Evolutionary conservation across 257 asterid genomes (phyloP), one percentile per base, ranked within the genome.

Genomic region (Scutellaria baicalensis): DNA sequence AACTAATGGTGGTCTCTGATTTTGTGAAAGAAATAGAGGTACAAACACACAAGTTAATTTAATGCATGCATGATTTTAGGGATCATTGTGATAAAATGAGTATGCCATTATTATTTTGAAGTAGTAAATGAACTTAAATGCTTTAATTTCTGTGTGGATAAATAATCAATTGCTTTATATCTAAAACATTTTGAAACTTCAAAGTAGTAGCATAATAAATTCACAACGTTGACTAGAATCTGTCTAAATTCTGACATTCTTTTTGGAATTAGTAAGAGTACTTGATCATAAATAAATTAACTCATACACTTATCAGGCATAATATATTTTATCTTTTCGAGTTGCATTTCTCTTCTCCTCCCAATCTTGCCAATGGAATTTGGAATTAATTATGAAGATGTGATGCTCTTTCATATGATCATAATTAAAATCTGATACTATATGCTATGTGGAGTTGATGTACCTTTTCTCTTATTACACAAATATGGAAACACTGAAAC

Each of bases 21-120:
- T 79, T 83, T 81, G 86, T 81, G 76, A 84, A 77, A 70, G 90
- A 86, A 67, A 76, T 89, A 52, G 85, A 93, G 99, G 99, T 93
- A 85, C 49, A 56, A 66, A 61, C 49, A 18, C 70, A 20, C 50
- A 27, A 20, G 21, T 9, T 66, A n/a, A n/a, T n/a, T 66, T 39
- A 66, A 66, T 81, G 50, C 21, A 8, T 42, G 13, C 47, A 2
- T n/a, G n/a, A n/a, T 70, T 70, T 45, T 59, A 65, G 54, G 8
- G 48, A 74, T 71, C 48, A 60, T 58, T 43, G 8, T 9, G 45
- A 31, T 21, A 38, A 8, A 35, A 45, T 44, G 54, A 45, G 16
- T 13, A 21, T 17, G 12, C 21, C 9, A 48, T 74, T 40, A 57
- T 61, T 68, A 39, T 47, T 31, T 35, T 14, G 69, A 75, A 57